A percentile compares a stretch with the other conserved stretches of the same genome.
phyloP scores from a whole-genome alignment of 805 yeast species.

The Kodamaea neixiangensis region DNA sequence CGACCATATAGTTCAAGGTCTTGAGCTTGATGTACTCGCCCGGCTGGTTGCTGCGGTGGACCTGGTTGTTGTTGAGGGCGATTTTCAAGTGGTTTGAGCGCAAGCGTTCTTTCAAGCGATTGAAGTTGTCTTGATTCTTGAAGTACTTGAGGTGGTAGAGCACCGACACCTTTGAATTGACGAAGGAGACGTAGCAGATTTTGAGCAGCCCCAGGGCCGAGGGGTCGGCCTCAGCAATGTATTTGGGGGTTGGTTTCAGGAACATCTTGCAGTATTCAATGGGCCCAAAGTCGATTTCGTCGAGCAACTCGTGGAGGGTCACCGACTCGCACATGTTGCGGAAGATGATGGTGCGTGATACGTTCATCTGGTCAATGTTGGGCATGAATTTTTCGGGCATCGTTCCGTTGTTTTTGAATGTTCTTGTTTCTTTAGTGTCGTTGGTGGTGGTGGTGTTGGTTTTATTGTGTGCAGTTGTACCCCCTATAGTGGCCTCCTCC shows the following conservation, averaged over 20 bases:
- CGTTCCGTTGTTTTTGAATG: neutral
- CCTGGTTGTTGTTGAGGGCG: conserved; percentile 26
- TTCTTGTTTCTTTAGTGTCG: neutral
- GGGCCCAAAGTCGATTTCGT: conserved; percentile 57
- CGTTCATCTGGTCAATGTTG: conserved; percentile 33
- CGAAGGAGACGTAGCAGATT: conserved; percentile 38
- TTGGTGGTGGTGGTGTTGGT: neutral
- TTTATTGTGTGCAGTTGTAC: neutral
- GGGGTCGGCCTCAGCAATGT: conserved; percentile 13
- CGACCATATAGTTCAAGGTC: conserved; percentile 43
- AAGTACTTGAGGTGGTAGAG: conserved; percentile 35
- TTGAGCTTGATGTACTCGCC: conserved; percentile 38
- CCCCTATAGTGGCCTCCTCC: neutral
- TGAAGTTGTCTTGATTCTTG: conserved; percentile 27
- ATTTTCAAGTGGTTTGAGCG: conserved; percentile 32
- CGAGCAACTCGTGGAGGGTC: conserved; percentile 37
- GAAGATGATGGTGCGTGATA: conserved; percentile 39
- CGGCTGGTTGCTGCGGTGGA: conserved; percentile 5
- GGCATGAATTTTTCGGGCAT: neutral
- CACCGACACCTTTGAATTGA: conserved; percentile 35
- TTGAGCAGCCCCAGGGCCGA: conserved; percentile 19
- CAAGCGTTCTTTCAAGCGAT: conserved; percentile 24
- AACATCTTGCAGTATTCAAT: conserved; percentile 57
- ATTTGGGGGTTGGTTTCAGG: conserved; percentile 28
- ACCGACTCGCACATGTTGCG: conserved; percentile 28